A percentile compares a stretch with the other conserved stretches of the same genome.
Evolutionary conservation across 163 green algal genomes (phyloP).

Genomic region (Volvox carteri): DNA sequence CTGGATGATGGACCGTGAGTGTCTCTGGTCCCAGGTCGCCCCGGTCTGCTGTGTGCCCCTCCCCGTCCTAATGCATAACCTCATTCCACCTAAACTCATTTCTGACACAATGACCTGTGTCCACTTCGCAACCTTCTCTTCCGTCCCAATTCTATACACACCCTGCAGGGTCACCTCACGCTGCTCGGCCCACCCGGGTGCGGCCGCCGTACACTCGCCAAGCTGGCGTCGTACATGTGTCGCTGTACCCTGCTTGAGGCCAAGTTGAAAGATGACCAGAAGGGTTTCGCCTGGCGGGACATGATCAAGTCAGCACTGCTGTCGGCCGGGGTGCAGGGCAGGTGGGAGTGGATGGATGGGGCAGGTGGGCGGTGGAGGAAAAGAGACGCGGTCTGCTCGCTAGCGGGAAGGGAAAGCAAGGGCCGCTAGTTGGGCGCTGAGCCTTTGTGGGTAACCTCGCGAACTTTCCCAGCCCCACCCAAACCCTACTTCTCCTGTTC

Average conservation of each 20-base stretch:
- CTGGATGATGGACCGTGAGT: too few species aligned
- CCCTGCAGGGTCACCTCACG: slow-evolving; percentile 60
- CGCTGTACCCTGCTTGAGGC: slow-evolving; percentile 56
- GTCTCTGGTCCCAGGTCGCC: too few species aligned
- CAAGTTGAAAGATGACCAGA: slow-evolving; percentile 62
- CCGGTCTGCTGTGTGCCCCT: too few species aligned
- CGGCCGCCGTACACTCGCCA: slow-evolving; percentile 59
- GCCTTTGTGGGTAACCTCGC: not conserved
- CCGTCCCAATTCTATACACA: too few species aligned
- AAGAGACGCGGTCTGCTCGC: too few species aligned
- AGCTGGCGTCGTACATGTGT: slow-evolving; percentile 56
- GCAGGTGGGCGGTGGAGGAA: not conserved
- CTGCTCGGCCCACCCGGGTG: slow-evolving; percentile 57
- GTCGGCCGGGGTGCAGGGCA: slow-evolving; percentile 60
- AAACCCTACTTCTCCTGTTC: not conserved
- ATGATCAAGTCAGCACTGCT: slow-evolving; percentile 58
- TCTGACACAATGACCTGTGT: too few species aligned
- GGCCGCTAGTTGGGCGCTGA: too few species aligned
- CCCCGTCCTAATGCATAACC: too few species aligned
- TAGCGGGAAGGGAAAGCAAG: too few species aligned
- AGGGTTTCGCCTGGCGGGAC: slow-evolving; percentile 60
- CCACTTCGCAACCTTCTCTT: too few species aligned
- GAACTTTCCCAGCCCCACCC: not conserved
- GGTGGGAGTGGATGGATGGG: slow-evolving; percentile 37
- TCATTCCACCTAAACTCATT: too few species aligned